A percentile compares a stretch with the other conserved stretches of the same genome.
Evolutionary conservation across 306 rosid genomes (phyloP).

Genomic region (Sindora glabra): DNA sequence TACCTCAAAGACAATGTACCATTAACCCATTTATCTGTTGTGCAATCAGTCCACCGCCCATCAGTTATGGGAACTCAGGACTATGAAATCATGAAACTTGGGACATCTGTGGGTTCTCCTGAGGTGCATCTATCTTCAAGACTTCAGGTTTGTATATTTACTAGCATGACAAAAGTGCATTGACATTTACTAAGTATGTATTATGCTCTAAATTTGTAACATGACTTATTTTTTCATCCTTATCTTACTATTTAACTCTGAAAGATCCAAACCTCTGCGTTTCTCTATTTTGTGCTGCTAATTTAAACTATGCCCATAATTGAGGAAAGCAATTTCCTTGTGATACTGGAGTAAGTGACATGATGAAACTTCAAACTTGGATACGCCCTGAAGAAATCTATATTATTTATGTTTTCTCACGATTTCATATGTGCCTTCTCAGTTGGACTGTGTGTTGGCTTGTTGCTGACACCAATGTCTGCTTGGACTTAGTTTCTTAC

Average conservation of each 20-base stretch:
- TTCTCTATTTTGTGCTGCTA: background rate
- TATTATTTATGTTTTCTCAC: background rate
- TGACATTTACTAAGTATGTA: background rate
- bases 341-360: constrained; percentile 4
- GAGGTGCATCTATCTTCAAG: constrained; percentile 89
- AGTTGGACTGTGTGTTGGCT: background rate
- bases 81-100: constrained; percentile 70
- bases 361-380: constrained; percentile 1
- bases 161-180: constrained; percentile 3
- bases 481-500: background rate
- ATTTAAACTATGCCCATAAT: background rate
- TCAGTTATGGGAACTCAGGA: constrained; percentile 67
- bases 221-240: background rate
- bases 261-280: background rate
- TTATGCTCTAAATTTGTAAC: constrained; percentile 7
- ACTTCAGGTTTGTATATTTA: constrained; percentile 58
- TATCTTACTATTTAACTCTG: background rate
- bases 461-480: constrained; percentile 1
- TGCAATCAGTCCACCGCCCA: constrained; percentile 75
- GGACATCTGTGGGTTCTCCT: constrained; percentile 88
- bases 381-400: constrained; percentile 2
- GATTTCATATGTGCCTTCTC: constrained; percentile 7
- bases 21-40: constrained; percentile 65
- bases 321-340: background rate
- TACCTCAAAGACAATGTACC: constrained; percentile 38